These are phyloP conservation scores for Oryza rufipogon DNA, from an alignment of 176 grass and related monocot species.

Conservation along the genomic window DNA sequence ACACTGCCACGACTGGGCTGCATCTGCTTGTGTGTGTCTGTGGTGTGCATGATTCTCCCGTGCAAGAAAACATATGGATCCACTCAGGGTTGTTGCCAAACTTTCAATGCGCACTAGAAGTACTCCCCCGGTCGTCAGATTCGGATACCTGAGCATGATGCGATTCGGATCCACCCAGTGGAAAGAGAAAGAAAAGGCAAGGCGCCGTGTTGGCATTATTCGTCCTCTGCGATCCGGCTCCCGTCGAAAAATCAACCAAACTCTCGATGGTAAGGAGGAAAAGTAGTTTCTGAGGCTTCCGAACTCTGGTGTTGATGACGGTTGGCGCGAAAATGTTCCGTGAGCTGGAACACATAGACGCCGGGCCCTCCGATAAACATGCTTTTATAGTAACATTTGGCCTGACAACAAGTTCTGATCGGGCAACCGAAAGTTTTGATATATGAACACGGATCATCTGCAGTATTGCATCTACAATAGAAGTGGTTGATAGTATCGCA, in stretches of 20 bases:
- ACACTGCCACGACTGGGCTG: background rate
- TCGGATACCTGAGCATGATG: background rate
- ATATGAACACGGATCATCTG: too few species aligned
- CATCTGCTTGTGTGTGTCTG: background rate
- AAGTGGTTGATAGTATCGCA: too few species aligned
- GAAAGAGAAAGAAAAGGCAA: constrained; percentile 38
- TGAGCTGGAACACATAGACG: too few species aligned
- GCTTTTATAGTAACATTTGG: too few species aligned
- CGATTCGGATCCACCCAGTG: constrained; percentile 37
- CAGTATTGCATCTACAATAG: too few species aligned
- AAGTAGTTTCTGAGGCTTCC: too few species aligned
- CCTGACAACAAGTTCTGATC: too few species aligned
- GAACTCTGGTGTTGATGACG: too few species aligned
- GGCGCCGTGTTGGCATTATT: background rate
- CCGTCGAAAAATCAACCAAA: background rate
- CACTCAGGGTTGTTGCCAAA: constrained; percentile 32
- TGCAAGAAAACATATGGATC: constrained; percentile 34
- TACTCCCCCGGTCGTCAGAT: background rate
- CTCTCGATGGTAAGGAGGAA: too few species aligned
- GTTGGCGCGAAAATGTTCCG: too few species aligned
- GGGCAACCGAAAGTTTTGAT: too few species aligned
- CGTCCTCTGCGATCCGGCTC: background rate
- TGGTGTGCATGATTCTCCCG: constrained; percentile 33
- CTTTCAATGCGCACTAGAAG: constrained; percentile 36
- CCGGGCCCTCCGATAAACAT: too few species aligned